Conservation (phyloP, 1,284 basidiomycete genomes). For the Pholiota adiposa region DNA sequence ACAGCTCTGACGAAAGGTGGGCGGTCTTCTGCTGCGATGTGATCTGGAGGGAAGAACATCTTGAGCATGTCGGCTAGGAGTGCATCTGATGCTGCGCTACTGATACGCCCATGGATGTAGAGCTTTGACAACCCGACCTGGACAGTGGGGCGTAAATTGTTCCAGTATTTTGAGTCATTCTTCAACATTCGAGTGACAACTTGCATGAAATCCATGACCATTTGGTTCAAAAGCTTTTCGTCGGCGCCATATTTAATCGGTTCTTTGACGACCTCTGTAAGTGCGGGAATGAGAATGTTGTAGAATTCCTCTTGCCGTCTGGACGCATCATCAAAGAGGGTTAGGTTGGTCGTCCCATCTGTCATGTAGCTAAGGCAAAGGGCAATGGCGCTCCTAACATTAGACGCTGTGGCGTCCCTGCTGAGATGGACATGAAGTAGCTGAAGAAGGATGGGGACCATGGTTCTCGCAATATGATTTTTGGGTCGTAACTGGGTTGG, state of each 20-base stretch:
- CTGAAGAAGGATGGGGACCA: slow-evolving; percentile 37
- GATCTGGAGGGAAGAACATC: slow-evolving; percentile 33
- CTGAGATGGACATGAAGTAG: slow-evolving; percentile 32
- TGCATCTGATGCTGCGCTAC: slow-evolving; percentile 35
- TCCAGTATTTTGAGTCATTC: slow-evolving; percentile 26
- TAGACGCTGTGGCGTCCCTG: slow-evolving; percentile 30
- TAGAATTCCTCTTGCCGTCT: slow-evolving; percentile 10
- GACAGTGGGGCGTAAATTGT: slow-evolving; percentile 26
- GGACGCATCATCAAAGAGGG: slow-evolving; percentile 8
- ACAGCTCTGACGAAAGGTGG: slow-evolving; percentile 32
- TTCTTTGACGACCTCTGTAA: slow-evolving; percentile 4
- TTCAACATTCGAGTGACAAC: slow-evolving; percentile 31
- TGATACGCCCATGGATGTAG: slow-evolving; percentile 33
- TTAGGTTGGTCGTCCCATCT: slow-evolving; percentile 24
- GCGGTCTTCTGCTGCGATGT: slow-evolving; percentile 25
- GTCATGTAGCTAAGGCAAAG: slow-evolving; percentile 36
- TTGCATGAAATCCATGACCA: slow-evolving; percentile 27
- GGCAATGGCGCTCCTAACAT: slow-evolving; percentile 34
- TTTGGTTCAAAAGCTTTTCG: slow-evolving; percentile 8
- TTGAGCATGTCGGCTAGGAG: too few species aligned
- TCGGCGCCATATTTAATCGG: slow-evolving; percentile 10
- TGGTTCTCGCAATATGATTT: slow-evolving; percentile 34
- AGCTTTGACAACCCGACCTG: slow-evolving; percentile 33
- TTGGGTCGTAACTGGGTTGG: slow-evolving; percentile 36
- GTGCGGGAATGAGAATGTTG: slow-evolving; percentile 11